Conservation (phyloP, 1,284 basidiomycete genomes). For the Leccinum pachyderme region DNA sequence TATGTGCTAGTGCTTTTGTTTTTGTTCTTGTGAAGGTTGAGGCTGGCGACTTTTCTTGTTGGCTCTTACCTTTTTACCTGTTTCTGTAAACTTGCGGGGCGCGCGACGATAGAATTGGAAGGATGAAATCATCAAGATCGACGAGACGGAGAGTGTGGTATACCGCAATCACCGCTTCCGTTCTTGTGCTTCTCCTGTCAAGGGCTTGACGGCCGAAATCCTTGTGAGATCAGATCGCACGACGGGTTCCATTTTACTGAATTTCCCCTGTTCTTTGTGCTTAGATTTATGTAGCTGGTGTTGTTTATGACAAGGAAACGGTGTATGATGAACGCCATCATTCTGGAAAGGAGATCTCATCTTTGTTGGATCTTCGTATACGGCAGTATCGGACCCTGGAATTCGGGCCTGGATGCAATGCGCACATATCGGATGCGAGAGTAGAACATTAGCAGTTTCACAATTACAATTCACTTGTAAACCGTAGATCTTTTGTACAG, state of each 20-base stretch:
- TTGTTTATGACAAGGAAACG: slow-evolving; percentile 51
- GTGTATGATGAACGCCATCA: slow-evolving; percentile 54
- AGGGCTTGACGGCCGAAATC: slow-evolving; percentile 81
- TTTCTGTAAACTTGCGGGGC: background rate
- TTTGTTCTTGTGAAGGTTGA: background rate
- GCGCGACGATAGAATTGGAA: slow-evolving; percentile 41
- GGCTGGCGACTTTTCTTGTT: background rate
- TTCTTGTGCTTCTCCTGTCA: slow-evolving; percentile 71
- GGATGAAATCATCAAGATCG: slow-evolving; percentile 45
- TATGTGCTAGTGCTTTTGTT: slow-evolving; percentile 26
- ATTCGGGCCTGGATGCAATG: background rate
- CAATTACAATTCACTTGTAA: too few relatives aligned
- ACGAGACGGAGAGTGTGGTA: slow-evolving; percentile 43
- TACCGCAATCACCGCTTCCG: slow-evolving; percentile 80
- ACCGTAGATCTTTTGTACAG: too few relatives aligned
- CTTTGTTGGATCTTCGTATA: slow-evolving; percentile 25
- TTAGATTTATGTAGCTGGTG: slow-evolving; percentile 58
- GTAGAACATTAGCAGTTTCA: background rate
- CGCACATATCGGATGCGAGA: slow-evolving; percentile 2
- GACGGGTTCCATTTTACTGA: background rate
- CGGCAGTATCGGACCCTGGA: slow-evolving; percentile 22
- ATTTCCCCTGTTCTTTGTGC: background rate
- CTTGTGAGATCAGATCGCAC: slow-evolving; percentile 45
- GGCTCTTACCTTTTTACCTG: background rate
- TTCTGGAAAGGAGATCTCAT: slow-evolving; percentile 22